Evolutionary conservation across 768 basidiomycete genomes (phyloP).

Genomic region (Boletus patriciae): DNA sequence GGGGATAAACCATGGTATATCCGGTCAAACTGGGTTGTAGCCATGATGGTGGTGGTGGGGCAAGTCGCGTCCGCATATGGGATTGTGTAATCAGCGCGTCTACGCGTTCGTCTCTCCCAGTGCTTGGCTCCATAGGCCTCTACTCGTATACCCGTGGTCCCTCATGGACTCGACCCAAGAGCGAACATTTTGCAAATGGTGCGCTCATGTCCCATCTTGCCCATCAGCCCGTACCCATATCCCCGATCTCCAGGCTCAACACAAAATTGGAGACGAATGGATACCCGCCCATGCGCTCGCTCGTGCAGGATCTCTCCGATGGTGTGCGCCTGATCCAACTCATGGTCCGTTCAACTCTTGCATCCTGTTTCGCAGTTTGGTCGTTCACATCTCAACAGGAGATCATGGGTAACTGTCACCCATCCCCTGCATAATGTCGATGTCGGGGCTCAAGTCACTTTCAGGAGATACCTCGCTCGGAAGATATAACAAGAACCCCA

Average conservation of each 20-base stretch:
- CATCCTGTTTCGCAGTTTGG: not conserved
- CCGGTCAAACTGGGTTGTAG: constrained; percentile 82
- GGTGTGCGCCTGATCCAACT: constrained; percentile 95
- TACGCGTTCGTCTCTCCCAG: no score
- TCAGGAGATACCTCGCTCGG: constrained; percentile 89
- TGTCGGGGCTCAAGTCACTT: constrained; percentile 8
- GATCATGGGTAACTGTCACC: constrained; percentile 76
- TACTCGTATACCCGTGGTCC: not conserved
- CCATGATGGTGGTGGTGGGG: constrained; percentile 33
- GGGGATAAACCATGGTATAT: constrained; percentile 74
- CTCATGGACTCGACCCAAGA: constrained; percentile 51
- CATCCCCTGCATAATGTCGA: constrained; percentile 5
- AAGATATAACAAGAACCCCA: constrained; percentile 86
- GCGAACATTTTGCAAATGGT: constrained; percentile 94
- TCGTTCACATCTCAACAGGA: constrained; percentile 55
- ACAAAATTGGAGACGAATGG: constrained; percentile 87
- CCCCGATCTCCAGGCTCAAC: constrained; percentile 71
- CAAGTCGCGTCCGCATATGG: constrained; percentile 33
- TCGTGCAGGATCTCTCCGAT: constrained; percentile 89
- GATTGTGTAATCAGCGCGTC: constrained; percentile 25
- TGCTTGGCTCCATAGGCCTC: not conserved
- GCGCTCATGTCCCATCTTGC: constrained; percentile 3
- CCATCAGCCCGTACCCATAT: not conserved
- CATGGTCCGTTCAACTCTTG: constrained; percentile 55
- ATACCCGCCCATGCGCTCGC: constrained; percentile 84